A percentile compares a stretch with the other conserved stretches of the same genome.
phyloP scores from a whole-genome alignment of 495 filamentous ascomycete genomes.

The Thozetella sp. region DNA sequence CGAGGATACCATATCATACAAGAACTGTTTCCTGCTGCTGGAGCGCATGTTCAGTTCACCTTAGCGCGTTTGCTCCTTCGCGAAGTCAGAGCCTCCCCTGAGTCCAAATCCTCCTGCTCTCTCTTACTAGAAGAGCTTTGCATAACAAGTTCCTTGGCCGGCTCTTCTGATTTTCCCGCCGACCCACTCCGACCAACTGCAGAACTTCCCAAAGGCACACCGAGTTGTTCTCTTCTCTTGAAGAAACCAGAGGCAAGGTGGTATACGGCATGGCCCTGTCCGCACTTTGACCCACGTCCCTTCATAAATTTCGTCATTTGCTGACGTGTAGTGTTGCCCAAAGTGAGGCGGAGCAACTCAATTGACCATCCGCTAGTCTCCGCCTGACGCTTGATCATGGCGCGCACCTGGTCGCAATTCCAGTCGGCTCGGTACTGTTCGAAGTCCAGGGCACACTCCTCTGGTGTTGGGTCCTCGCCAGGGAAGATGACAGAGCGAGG shows the following conservation, averaged over 20 bases:
- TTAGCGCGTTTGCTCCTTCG: not conserved
- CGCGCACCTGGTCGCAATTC: slow-evolving; percentile 7
- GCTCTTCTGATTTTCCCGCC: not conserved
- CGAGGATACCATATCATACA: too few species aligned
- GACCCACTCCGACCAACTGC: not conserved
- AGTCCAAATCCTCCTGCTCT: not conserved
- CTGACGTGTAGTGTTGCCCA: not conserved
- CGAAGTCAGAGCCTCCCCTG: not conserved
- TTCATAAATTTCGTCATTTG: slow-evolving; percentile 2
- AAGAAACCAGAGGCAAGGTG: slow-evolving; percentile 4
- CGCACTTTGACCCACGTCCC: not conserved
- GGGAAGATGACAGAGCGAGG: not conserved
- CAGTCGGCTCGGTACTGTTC: not conserved
- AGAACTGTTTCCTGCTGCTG: not conserved
- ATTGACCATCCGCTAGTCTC: not conserved
- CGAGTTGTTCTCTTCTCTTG: slow-evolving; percentile 4
- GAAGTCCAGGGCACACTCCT: not conserved
- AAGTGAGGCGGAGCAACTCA: not conserved
- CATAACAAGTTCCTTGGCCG: not conserved
- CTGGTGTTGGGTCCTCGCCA: not conserved
- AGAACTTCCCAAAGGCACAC: not conserved
- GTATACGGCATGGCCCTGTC: not conserved
- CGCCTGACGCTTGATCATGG: slow-evolving; percentile 4
- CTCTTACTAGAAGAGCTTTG: not conserved
- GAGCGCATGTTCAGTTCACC: not conserved